Base-by-base conservation (phyloP, 2,329 filamentous ascomycete genomes). In the Xylariaceae sp. region DNA sequence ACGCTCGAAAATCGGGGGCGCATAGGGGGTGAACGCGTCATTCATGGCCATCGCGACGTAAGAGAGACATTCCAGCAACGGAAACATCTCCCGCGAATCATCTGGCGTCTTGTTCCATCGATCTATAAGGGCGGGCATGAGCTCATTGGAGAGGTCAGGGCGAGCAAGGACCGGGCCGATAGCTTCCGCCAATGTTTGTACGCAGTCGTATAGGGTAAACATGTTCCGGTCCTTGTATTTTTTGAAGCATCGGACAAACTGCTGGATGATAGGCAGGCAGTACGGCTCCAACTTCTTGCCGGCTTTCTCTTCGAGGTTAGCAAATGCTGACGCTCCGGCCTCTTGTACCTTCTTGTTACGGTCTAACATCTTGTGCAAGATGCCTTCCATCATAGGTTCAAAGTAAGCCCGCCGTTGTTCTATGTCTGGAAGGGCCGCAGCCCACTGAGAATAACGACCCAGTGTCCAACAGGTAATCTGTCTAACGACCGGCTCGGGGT, bases 221-320 rank as follows among this genome's bases (percentile, higher is more conserved):
- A 97, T 96, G 68, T 98, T 98, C 56, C 88, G 83, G 64, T 97
- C 90, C 73, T 98, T 97, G 77, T 97, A 98, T 64, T 85, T 88
- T 37, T 73, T 76, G 64, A 98, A 98, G 63, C 92, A 98, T 44
- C 76, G 73, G 36, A 96, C 88, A 56, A 90, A 97, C 60, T 97
- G 92, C 46, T 82, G 83, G 37, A 97, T 78, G 54, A 98, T 97
- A 17, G 89, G 86, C 18, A 83, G 76, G 54, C 87, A 89, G 65
- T 96, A 98, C 0, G 87, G 87, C 48, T 83, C 80, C 29, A 98
- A 68, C 45, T 82, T 75, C 47, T 79, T 79, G 42, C 87, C 87
- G 0, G 92, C 86, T 62, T 94, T 94, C 61, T 97, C 92, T 62
- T 97, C 92, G 7, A 98, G 74, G 55, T 90, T 94, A 3, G 92